These are phyloP conservation scores for Aspergillus ostianus DNA, from an alignment of 495 filamentous ascomycete genomes.

Conservation along the genomic window DNA sequence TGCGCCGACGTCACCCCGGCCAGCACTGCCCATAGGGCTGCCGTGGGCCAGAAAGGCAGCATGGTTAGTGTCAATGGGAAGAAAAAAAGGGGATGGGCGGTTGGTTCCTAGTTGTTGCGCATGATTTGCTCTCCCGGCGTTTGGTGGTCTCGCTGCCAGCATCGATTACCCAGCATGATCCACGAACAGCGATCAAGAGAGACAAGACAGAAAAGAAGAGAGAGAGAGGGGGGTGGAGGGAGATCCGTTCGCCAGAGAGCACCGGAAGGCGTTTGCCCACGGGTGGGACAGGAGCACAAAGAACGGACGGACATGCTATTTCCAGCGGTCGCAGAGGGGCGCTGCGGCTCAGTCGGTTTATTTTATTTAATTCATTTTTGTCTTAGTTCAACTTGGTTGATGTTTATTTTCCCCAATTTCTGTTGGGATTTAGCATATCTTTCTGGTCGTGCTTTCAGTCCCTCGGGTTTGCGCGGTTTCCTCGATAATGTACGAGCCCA, in stretches of 20 bases:
- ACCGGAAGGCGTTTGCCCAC: not conserved
- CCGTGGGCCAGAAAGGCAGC: not conserved
- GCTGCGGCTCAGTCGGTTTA: not conserved
- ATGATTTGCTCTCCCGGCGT: not conserved
- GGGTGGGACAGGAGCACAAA: not conserved
- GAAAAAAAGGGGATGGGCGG: too few species aligned
- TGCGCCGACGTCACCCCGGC: slow-evolving; percentile 15
- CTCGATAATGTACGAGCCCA: not conserved
- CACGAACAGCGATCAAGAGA: too few species aligned
- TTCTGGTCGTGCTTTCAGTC: not conserved
- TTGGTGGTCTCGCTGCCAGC: too few species aligned
- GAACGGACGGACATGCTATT: not conserved
- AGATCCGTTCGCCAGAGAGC: not conserved
- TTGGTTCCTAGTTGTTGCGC: not conserved
- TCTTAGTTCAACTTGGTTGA: not conserved
- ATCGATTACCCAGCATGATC: not conserved
- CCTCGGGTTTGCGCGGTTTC: not conserved
- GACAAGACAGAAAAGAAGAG: not conserved
- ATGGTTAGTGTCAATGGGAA: not conserved
- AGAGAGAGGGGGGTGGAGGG: not conserved
- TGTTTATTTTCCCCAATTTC: not conserved
- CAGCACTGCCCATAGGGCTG: not conserved
- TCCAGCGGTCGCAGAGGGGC: not conserved
- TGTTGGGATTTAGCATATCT: not conserved
- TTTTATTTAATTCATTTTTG: not conserved